Conservation (phyloP, 495 filamentous ascomycete genomes). For the Aspergillus baeticus region DNA sequence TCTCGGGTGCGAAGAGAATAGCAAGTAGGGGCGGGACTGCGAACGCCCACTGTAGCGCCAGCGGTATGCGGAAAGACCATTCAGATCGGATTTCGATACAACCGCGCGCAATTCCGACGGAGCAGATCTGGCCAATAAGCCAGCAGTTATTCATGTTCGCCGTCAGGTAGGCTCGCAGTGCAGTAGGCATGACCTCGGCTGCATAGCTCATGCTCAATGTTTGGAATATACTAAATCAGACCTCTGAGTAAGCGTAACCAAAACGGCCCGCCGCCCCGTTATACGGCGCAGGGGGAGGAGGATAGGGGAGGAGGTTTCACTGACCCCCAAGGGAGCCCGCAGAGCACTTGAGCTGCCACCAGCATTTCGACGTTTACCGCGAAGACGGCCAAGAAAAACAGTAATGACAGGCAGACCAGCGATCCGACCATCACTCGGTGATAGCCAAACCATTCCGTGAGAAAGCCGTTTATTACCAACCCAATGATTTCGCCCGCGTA, state of each 20-base stretch:
- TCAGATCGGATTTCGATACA: constrained; percentile 56
- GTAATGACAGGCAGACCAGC: constrained; percentile 64
- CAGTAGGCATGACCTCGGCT: too few relatives aligned
- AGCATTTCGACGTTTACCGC: too few relatives aligned
- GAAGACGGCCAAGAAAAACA: constrained; percentile 75
- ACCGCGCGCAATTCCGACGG: constrained; percentile 65
- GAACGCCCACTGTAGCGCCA: constrained; percentile 82
- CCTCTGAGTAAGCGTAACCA: constrained; percentile 71
- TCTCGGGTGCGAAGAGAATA: constrained; percentile 70
- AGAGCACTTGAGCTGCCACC: too few relatives aligned
- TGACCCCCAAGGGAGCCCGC: too few relatives aligned
- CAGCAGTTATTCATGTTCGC: too few relatives aligned
- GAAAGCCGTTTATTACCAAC: constrained; percentile 69
- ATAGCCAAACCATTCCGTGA: constrained; percentile 78
- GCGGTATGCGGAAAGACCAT: constrained; percentile 70
- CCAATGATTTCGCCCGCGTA: constrained; percentile 70
- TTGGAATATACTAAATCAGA: constrained; percentile 81
- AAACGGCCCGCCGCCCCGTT: constrained; percentile 65
- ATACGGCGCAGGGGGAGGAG: too few relatives aligned
- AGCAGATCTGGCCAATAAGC: constrained; percentile 77
- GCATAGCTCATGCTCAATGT: constrained; percentile 76
- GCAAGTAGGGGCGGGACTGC: constrained; percentile 68
- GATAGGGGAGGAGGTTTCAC: too few relatives aligned
- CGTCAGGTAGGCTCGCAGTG: too few relatives aligned
- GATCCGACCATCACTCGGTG: constrained; percentile 67